Conservation (phyloP, 2,329 filamentous ascomycete genomes). For the Fusarium nelsonii region DNA sequence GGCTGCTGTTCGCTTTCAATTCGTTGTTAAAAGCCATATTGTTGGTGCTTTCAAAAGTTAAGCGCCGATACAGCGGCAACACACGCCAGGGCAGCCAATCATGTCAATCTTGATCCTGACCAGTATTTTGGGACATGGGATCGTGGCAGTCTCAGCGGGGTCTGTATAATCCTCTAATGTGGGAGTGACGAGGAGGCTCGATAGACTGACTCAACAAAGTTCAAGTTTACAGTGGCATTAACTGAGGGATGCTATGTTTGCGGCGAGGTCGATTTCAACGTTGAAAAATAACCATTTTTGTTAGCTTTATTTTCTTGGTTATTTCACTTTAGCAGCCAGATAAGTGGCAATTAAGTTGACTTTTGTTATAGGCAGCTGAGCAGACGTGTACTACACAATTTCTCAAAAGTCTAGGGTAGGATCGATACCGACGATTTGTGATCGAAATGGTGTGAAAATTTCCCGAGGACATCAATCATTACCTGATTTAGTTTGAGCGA, state of each 20-base stretch:
- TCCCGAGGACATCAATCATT: slow-evolving; percentile 20
- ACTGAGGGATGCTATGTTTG: neutral
- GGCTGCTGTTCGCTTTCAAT: slow-evolving; percentile 14
- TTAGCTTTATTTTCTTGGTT: neutral
- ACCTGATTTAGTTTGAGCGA: slow-evolving; percentile 27
- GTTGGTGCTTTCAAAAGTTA: slow-evolving; percentile 33
- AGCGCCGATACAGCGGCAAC: slow-evolving; percentile 39
- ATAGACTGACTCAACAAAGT: slow-evolving; percentile 6
- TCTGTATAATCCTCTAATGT: slow-evolving; percentile 29
- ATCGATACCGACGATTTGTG: neutral
- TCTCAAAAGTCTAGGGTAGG: slow-evolving; percentile 11
- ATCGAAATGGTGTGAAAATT: slow-evolving; percentile 5
- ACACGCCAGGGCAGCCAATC: slow-evolving; percentile 30
- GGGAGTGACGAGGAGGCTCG: slow-evolving; percentile 23
- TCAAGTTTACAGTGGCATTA: neutral
- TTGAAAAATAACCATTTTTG: neutral
- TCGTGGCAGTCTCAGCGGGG: slow-evolving; percentile 28
- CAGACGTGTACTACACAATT: neutral
- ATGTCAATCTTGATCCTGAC: neutral
- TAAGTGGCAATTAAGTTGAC: slow-evolving; percentile 4
- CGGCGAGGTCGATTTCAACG: neutral
- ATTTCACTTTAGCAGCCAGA: neutral
- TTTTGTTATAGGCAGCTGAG: neutral
- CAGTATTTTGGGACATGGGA: slow-evolving; percentile 18
- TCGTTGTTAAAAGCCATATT: neutral